Conservation (phyloP, 768 basidiomycete species). For the Boletus rufocinnamomeus region DNA sequence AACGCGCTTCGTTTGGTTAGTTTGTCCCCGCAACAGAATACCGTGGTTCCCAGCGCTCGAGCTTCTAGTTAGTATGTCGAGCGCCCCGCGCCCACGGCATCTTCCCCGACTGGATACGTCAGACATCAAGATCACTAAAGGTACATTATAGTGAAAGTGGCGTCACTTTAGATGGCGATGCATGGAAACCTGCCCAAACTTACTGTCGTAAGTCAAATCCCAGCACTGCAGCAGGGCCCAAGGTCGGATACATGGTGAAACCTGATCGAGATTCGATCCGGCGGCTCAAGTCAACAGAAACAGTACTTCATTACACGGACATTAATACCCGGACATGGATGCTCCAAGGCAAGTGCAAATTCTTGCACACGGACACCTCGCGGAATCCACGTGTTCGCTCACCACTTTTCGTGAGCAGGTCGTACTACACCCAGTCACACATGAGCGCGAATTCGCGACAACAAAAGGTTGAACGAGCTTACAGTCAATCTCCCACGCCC, state of each 20-base stretch:
- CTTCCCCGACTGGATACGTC: neutral
- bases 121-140: neutral
- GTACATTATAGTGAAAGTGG: neutral
- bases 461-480: conserved; percentile 29
- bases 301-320: neutral
- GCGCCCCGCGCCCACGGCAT: neutral
- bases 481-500: conserved; percentile 84
- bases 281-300: neutral
- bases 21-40: neutral
- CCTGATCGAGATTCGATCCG: neutral
- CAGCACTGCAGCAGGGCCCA: neutral
- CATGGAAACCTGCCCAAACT: neutral
- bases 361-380: neutral
- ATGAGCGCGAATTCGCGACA: neutral
- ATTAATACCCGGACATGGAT: neutral
- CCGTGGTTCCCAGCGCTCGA: neutral
- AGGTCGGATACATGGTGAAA: neutral
- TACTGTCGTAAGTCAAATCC: neutral
- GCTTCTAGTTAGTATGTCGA: neutral
- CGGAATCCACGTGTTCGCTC: conserved; percentile 9
- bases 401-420: conserved; percentile 58
- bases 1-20: neutral
- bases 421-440: conserved; percentile 37
- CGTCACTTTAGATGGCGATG: neutral
- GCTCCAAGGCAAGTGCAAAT: neutral